Evolutionary conservation across 225 moss, liverwort and hornwort species (phyloP), one percentile per base, ranked within the genome.

Genomic region (Straminergon stramineum): DNA sequence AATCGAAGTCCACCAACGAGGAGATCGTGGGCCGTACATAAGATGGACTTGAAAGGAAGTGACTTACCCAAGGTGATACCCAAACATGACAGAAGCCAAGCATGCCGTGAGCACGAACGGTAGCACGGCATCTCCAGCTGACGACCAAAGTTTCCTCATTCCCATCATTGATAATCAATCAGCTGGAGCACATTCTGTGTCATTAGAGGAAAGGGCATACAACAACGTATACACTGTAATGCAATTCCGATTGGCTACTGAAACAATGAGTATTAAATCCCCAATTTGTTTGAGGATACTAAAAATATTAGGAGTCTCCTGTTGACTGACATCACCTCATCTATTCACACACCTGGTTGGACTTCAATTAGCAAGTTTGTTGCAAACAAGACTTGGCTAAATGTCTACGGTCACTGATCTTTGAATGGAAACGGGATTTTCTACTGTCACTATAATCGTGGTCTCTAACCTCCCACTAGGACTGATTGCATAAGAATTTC

Each of bases 21-120:
- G 22, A 66, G 27, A 53, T 39, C 39, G 43, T 68, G 32, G n/a
- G 37, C 12, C 45, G 48, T 63, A 22, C 62, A 52, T 35, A 9
- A 64, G 19, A 35, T 41, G 57, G 7, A 67, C 45, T 89, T 77
- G 26, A 67, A 58, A 48, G 48, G 52, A 89, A 75, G 63, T 55
- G n/a, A 57, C 90, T 71, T 86, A 94, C 94, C 91, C 94, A 66
- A 94, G 93, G 81, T 94, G 94, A 56, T 94, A 94, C 15, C 94
- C 94, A 88, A 94, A 94, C 80, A 94, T 73, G 48, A 92, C 41
- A 75, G 94, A 93, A 65, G 93, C 93, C 84, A 94, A 81, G 88
- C 94, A 94, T 81, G 93, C 89, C 76, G 93, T 92, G 89, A 90
- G 91, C 64, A 94, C 94, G n/a, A 82, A 94, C 32, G 94, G 94